Conservation (phyloP, 1,284 basidiomycete species). For the Cutaneotrichosporon spelunceum region DNA sequence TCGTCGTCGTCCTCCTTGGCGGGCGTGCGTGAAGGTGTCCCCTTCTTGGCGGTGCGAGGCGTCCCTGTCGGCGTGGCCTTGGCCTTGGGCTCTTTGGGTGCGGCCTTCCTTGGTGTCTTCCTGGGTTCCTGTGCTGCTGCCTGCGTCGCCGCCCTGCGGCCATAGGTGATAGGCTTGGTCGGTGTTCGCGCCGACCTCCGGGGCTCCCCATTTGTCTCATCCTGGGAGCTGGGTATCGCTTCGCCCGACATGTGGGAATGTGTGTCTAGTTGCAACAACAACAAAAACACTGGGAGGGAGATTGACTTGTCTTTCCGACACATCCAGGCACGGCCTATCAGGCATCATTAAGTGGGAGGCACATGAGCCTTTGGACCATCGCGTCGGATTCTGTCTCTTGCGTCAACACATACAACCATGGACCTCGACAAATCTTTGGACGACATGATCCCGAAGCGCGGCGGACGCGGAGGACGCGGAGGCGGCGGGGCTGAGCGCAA, state of each 20-base stretch:
- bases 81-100: neutral
- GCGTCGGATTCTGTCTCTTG: neutral
- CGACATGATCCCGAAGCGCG: conserved; percentile 39
- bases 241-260: neutral
- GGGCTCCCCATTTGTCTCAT: neutral
- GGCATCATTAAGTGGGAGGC: conserved; percentile 2
- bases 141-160: neutral
- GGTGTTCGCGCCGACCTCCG: neutral
- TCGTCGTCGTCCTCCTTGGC: too few species aligned
- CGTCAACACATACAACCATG: conserved; percentile 30
- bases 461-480: conserved; percentile 1
- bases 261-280: neutral
- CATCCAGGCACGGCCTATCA: neutral
- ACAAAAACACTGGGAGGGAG: neutral
- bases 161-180: neutral
- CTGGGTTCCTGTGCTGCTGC: neutral
- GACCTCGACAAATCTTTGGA: conserved; percentile 51
- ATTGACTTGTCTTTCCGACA: conserved; percentile 2
- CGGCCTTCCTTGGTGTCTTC: neutral
- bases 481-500: conserved; percentile 22
- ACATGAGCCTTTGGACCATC: neutral
- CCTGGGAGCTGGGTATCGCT: neutral
- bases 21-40: neutral
- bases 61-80: neutral
- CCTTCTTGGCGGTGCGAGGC: neutral